Evolutionary conservation across 2,329 filamentous ascomycete species (phyloP), one percentile per base, ranked within the genome.

Genomic region (Xylaria sp.): DNA sequence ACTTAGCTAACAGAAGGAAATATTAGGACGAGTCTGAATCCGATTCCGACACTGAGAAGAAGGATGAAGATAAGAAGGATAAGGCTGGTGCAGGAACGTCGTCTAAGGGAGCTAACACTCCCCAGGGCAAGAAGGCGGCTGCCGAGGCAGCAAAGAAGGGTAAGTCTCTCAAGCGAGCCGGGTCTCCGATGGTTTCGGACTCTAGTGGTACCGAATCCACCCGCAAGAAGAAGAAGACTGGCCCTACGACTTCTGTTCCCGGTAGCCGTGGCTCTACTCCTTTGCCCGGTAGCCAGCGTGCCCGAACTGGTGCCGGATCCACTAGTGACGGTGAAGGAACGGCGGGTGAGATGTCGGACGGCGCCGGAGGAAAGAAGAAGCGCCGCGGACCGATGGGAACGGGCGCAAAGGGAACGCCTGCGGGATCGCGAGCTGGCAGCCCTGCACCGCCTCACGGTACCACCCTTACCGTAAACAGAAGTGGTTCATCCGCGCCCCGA

Each of bases 201-300:
- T 91, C 91, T 8, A 96, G 91, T 69, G 93, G 91, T 48, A 95
- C 92, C 63, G 93, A 97, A 70, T 93, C 90, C 0, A 85, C 87
- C 20, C 88, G 89, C 61, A 92, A 94, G 69, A 84, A 89, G 68
- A 90, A 88, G 75, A 89, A 88, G 69, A 81, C 84, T 57, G 72
- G 73, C 1, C 55, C 61, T 13, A 55, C 52, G 4, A 71, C 76
- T 16, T 79, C 80, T 13, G 70, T 77, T 2, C 76, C 76, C 48
- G 74, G 73, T 8, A 85, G 83, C 54, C 81, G 83, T 18, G 76
- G 80, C 17, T 76, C 75, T 11, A 87, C 84, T 7, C 84, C 84
- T 17, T 66, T 83, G 41, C 76, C 81, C 19, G 74, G 74, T 6
- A 66, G 71, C n/a, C 76, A 74, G 44, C 73, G 75, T 50, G 62